Base-by-base conservation (phyloP, 768 basidiomycete species). In the Gymnopilus dilepis region DNA sequence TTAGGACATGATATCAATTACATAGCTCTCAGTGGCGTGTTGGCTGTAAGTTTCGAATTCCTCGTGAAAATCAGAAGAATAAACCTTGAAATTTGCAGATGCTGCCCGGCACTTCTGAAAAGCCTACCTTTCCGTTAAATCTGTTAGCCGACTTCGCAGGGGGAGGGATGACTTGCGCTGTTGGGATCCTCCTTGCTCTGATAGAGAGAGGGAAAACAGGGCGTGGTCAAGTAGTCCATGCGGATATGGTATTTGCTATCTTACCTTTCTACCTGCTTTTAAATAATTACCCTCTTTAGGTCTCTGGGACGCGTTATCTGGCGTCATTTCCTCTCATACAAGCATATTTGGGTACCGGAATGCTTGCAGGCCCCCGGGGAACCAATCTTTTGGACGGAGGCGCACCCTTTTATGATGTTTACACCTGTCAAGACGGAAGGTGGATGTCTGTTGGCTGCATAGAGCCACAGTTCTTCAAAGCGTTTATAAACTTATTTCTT, bases 1-100 rank as follows among this genome's bases (percentile, higher is more conserved):
- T 19, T 43, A 87, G 92, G 92, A 17, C 92, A 95, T 69, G 92
- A 95, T 69, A 83, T 94, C 58, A 94, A 94, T 72, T 94, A 93
- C 70, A 81, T 93, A 12, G 92, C 92, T 15, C 78, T 91, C 33
- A 92, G 89, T 60, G 92, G 92, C 0, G 80, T 89, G 3, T 74
- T 94, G 8, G 84, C 90, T 8, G 90, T 91, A 65, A 53, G 76
- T 67, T 11, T 40, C 33, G 22, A 43, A 6, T 17, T 30, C 12
- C 8, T 6, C 9, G 62, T 37, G 53, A 22, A n/a, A n/a, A n/a
- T n/a, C n/a, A n/a, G n/a, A n/a, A n/a, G n/a, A 37, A 37, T 22
- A 38, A 19, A 42, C 19, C 33, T 21, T 24, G 12, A 21, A 15
- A 11, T 7, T 45, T 34, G n/a, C 45, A 92, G 86, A 85, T 92